Conservation (phyloP, 495 filamentous ascomycete species). For the Daldinia decipiens region DNA sequence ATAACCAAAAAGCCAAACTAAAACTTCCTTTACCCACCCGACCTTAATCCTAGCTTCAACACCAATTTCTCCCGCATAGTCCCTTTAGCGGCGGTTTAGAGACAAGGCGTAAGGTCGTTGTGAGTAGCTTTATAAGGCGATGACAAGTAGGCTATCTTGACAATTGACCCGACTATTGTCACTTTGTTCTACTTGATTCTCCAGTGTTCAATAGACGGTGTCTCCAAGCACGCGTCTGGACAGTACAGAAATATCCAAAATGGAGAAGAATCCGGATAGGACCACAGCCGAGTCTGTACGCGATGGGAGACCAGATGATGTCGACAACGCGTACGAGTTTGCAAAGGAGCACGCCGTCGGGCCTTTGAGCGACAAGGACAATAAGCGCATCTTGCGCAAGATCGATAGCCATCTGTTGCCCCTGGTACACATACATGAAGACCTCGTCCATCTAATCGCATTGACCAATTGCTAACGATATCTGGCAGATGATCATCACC, state of each 20-base stretch:
- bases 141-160: background rate
- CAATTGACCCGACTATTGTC: background rate
- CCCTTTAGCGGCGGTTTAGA: background rate
- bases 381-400: constrained; percentile 61
- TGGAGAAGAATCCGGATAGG: constrained; percentile 28
- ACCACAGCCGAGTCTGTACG: constrained; percentile 16
- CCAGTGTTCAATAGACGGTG: background rate
- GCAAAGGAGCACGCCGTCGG: constrained; percentile 50
- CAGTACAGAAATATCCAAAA: background rate
- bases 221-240: background rate
- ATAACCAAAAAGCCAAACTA: background rate
- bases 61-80: background rate
- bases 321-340: constrained; percentile 57
- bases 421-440: constrained; percentile 48
- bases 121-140: constrained; percentile 1
- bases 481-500: constrained; percentile 30
- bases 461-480: constrained; percentile 29
- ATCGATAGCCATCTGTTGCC: constrained; percentile 65
- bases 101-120: background rate
- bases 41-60: background rate
- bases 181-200: background rate
- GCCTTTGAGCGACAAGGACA: constrained; percentile 55
- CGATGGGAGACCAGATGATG: constrained; percentile 31
- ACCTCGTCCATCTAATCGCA: background rate
- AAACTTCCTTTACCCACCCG: background rate